Evolutionary conservation across 2,329 filamentous ascomycete species (phyloP).

Genomic region (Fusarium brachygibbosum): DNA sequence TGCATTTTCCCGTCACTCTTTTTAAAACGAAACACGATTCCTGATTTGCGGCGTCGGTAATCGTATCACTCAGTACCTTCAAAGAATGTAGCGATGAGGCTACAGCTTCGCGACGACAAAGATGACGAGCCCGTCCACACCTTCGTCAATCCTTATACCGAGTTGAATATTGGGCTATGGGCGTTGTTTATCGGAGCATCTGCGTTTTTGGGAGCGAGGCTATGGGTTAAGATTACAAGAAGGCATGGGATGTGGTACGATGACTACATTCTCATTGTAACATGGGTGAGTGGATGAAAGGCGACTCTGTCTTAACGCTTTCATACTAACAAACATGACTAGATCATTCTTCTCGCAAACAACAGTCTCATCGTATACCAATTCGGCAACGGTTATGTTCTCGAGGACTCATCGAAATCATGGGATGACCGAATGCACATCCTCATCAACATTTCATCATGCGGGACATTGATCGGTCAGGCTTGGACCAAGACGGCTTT

Average conservation of each 20-base stretch:
- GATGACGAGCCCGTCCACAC: conserved; percentile 42
- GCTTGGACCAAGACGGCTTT: conserved; percentile 57
- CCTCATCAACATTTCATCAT: conserved; percentile 61
- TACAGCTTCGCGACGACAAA: conserved; percentile 44
- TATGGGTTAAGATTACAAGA: conserved; percentile 55
- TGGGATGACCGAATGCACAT: conserved; percentile 68
- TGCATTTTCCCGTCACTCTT: background rate
- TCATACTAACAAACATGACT: conserved; percentile 2
- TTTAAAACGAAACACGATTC: conserved; percentile 15
- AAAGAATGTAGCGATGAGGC: conserved; percentile 44
- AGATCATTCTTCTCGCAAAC: conserved; percentile 60
- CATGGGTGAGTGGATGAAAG: conserved; percentile 51
- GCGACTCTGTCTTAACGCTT: accelerated
- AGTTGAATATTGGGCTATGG: conserved; percentile 55
- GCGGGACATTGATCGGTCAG: conserved; percentile 55
- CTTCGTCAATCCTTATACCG: conserved; percentile 49
- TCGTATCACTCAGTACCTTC: conserved; percentile 1
- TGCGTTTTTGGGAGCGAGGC: conserved; percentile 49
- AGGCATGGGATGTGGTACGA: conserved; percentile 57
- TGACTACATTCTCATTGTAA: conserved; percentile 55
- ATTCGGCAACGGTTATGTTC: conserved; percentile 64
- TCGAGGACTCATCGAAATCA: conserved; percentile 52
- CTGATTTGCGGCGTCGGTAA: conserved; percentile 4
- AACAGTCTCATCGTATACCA: conserved; percentile 61
- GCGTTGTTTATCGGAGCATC: conserved; percentile 51